phyloP scores from a whole-genome alignment of 1,284 basidiomycete species.

The Boletus sp. region DNA sequence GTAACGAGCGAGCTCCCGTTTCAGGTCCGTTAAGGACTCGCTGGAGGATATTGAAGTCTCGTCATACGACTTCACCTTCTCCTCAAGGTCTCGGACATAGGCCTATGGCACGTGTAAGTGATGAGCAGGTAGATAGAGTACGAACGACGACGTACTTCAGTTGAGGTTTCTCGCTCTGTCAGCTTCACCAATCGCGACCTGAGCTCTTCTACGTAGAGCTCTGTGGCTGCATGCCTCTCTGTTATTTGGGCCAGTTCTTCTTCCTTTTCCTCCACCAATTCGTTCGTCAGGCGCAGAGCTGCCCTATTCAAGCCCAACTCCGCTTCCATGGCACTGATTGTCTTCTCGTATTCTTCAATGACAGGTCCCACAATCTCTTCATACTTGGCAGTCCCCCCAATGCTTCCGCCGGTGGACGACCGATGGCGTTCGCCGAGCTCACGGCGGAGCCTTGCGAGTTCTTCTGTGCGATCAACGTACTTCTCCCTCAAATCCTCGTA shows the following conservation, averaged over 20 bases:
- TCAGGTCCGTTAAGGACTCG: slow-evolving; percentile 76
- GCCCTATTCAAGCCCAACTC: slow-evolving; percentile 88
- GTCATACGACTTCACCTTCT: slow-evolving; percentile 80
- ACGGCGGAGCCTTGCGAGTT: slow-evolving; percentile 72
- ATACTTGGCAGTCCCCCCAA: slow-evolving; percentile 78
- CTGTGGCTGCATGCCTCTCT: slow-evolving; percentile 72
- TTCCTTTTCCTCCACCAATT: slow-evolving; percentile 88
- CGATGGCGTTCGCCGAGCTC: slow-evolving; percentile 75
- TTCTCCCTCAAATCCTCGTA: slow-evolving; percentile 82
- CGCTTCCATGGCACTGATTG: slow-evolving; percentile 92
- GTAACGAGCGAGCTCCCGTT: slow-evolving; percentile 76
- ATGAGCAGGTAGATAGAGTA: slow-evolving; percentile 10
- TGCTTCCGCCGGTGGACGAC: slow-evolving; percentile 52
- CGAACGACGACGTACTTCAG: slow-evolving; percentile 57
- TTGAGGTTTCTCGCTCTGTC: slow-evolving; percentile 83
- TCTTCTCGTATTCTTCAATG: slow-evolving; percentile 98
- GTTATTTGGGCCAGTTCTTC: slow-evolving; percentile 65
- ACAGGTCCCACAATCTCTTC: slow-evolving; percentile 97
- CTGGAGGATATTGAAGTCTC: slow-evolving; percentile 74
- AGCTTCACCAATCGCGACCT: slow-evolving; percentile 77
- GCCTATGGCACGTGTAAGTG: slow-evolving; percentile 44
- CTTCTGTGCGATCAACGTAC: slow-evolving; percentile 82
- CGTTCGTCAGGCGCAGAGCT: slow-evolving; percentile 85
- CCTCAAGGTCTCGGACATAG: slow-evolving; percentile 90
- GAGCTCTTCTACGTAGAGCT: slow-evolving; percentile 85